Evolutionary conservation across 2,329 filamentous ascomycete genomes (phyloP).

Genomic region (Lasiodiplodia sp.): DNA sequence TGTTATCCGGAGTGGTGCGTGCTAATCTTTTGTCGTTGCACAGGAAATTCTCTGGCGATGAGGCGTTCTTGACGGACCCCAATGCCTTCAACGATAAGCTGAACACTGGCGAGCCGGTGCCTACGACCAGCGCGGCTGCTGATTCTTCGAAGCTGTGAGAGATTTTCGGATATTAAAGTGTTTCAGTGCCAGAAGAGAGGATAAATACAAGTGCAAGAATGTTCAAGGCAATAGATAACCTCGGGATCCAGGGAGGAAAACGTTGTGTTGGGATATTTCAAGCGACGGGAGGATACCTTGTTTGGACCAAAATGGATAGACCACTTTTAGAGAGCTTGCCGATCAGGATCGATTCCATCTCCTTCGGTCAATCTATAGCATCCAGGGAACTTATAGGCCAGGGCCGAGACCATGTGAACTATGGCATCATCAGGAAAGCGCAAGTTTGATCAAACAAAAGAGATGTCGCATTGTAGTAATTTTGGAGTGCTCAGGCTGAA

Average conservation of each 20-base stretch:
- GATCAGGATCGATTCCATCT: background rate
- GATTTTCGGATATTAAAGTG: background rate
- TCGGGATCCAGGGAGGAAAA: background rate
- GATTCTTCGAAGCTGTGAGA: slow-evolving; percentile 26
- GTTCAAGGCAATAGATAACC: background rate
- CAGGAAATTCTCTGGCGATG: slow-evolving; percentile 65
- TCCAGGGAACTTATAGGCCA: background rate
- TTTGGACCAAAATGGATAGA: background rate
- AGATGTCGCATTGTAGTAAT: slow-evolving; percentile 4
- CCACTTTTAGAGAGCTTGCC: background rate
- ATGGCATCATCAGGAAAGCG: too few relatives aligned
- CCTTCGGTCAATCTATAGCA: background rate
- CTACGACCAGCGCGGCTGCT: slow-evolving; percentile 21
- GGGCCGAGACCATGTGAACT: background rate
- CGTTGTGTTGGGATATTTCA: background rate
- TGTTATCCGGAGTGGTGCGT: background rate
- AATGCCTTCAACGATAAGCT: slow-evolving; percentile 47
- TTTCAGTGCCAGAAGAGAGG: background rate
- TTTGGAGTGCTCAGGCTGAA: background rate
- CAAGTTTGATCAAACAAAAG: background rate
- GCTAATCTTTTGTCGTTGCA: background rate
- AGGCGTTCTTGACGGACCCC: slow-evolving; percentile 58
- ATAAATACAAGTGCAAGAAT: background rate
- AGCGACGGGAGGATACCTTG: background rate
- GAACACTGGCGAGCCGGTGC: slow-evolving; percentile 29